These are phyloP conservation scores for Fusarium goolgardi DNA, from an alignment of 2,329 filamentous ascomycete genomes.

Conservation along the genomic window DNA sequence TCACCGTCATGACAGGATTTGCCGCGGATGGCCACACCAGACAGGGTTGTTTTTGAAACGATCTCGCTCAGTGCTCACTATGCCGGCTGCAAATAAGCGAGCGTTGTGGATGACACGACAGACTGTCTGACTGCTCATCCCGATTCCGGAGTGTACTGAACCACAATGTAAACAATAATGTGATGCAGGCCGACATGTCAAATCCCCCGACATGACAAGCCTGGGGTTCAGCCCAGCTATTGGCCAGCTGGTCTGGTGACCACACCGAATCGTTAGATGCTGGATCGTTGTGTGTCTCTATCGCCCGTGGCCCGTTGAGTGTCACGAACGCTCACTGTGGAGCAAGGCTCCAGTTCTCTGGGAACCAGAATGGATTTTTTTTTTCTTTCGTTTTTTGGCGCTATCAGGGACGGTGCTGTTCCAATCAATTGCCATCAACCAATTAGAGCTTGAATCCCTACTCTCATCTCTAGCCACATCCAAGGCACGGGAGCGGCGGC, in stretches of 20 bases:
- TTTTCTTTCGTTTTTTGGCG: conserved; percentile 31
- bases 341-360: conserved; percentile 51
- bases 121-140: conserved; percentile 1
- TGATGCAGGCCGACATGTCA: conserved; percentile 31
- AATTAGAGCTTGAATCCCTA: conserved; percentile 39
- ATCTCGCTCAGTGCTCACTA: neutral
- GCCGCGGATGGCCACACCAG: neutral
- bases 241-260: conserved; percentile 29
- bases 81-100: neutral
- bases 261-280: conserved; percentile 40
- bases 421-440: conserved; percentile 37
- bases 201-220: conserved; percentile 26
- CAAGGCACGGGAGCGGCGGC: conserved; percentile 47
- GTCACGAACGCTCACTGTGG: conserved; percentile 48
- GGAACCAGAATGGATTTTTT: conserved; percentile 45
- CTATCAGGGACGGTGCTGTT: conserved; percentile 41
- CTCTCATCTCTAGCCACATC: conserved; percentile 39
- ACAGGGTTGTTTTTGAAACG: neutral
- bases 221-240: conserved; percentile 30
- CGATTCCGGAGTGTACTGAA: conserved; percentile 34
- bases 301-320: conserved; percentile 36
- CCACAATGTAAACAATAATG: conserved; percentile 11
- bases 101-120: neutral
- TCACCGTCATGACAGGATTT: neutral
- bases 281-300: conserved; percentile 42